phyloP scores from a whole-genome alignment of 345 rosid species.

The Lenwebbia sp. region DNA sequence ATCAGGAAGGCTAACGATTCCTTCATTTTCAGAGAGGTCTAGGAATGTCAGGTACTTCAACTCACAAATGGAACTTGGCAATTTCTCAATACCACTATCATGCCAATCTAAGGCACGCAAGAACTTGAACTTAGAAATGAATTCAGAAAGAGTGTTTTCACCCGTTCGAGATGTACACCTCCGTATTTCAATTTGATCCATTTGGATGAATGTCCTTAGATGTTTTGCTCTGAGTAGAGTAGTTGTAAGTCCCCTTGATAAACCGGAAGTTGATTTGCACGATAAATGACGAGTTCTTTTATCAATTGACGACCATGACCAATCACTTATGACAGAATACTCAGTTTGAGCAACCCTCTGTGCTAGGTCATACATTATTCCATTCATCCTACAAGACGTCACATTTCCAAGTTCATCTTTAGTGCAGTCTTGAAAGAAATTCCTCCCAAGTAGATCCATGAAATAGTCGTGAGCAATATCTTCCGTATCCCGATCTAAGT shows the following conservation, averaged over 20 bases:
- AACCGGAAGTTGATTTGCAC: background rate
- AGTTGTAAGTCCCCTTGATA: background rate
- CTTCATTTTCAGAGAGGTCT: background rate
- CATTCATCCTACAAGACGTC: background rate
- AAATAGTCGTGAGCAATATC: background rate
- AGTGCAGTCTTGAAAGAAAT: background rate
- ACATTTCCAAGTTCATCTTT: background rate
- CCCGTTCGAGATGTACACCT: background rate
- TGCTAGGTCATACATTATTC: background rate
- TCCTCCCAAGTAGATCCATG: background rate
- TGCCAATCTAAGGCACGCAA: background rate
- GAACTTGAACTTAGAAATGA: background rate
- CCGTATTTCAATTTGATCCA: accelerated
- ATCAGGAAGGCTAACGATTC: background rate
- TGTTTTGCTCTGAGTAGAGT: background rate
- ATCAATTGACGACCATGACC: background rate
- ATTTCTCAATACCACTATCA: accelerated
- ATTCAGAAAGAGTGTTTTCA: accelerated
- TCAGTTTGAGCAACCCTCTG: accelerated
- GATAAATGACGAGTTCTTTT: background rate
- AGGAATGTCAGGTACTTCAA: background rate
- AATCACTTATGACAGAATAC: background rate
- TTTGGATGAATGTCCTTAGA: background rate
- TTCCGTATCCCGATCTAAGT: background rate
- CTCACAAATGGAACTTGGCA: background rate